Conservation (phyloP, 345 rosid genomes). For the Moricandia moricandioides region DNA sequence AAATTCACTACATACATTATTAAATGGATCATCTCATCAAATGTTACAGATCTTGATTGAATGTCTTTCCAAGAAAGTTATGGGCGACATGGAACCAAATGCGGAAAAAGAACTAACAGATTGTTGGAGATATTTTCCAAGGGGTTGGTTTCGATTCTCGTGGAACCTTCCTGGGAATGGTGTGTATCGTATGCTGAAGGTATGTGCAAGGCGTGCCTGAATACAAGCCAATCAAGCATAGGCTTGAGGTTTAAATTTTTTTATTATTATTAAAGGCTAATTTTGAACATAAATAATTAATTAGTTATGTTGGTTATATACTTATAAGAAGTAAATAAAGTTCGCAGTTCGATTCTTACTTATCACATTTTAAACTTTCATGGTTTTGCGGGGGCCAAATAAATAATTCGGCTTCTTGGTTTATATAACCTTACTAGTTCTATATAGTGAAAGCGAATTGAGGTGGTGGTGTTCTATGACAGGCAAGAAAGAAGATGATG, state of each 20-base stretch:
- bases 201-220: background rate
- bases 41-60: slow-evolving; percentile 15
- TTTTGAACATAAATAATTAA: too few species aligned
- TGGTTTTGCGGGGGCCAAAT: too few species aligned
- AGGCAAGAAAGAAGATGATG: slow-evolving; percentile 20
- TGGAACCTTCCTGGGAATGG: slow-evolving; percentile 14
- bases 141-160: slow-evolving; percentile 14
- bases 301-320: too few species aligned
- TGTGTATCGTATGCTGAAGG: slow-evolving; percentile 22
- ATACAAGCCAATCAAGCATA: too few species aligned
- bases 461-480: background rate
- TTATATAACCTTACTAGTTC: background rate
- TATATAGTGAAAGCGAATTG: background rate
- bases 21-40: background rate
- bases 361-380: too few species aligned
- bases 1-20: background rate
- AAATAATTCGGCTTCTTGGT: background rate
- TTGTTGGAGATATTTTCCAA: slow-evolving; percentile 18
- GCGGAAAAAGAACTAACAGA: slow-evolving; percentile 9
- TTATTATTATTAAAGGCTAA: too few species aligned
- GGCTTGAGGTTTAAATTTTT: too few species aligned
- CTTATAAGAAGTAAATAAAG: too few species aligned
- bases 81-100: slow-evolving; percentile 27
- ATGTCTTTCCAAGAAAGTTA: slow-evolving; percentile 22
- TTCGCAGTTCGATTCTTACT: too few species aligned